Percentiles rank a stretch among this genome's conserved stretches.
Conservation (phyloP, 169 alveolate genomes). For the Plasmodium falciparum region DNA sequence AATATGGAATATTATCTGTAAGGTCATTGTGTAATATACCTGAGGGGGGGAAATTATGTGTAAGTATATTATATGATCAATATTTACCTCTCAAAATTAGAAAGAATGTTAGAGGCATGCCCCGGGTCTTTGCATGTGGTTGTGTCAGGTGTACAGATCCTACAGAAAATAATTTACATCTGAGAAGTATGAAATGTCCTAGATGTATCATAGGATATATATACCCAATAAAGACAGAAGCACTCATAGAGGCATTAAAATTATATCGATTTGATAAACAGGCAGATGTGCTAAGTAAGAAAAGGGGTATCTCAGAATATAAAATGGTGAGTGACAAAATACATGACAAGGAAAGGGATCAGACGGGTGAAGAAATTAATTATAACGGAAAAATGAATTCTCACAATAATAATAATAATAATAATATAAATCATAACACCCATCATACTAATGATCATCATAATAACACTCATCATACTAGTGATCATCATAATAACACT, state of each 20-base stretch:
- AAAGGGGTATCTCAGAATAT: not conserved
- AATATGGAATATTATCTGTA: slow-evolving; percentile 85
- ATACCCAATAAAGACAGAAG: slow-evolving; percentile 65
- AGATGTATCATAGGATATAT: slow-evolving; percentile 84
- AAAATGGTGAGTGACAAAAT: not conserved
- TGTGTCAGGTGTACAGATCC: slow-evolving; percentile 86
- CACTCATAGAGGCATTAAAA: slow-evolving; percentile 67
- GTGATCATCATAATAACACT: not conserved
- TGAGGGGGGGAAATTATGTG: slow-evolving; percentile 86
- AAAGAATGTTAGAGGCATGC: slow-evolving; percentile 72
- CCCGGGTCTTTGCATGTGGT: slow-evolving; percentile 85
- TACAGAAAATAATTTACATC: slow-evolving; percentile 81
- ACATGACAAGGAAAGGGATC: not conserved
- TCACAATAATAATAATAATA: not conserved
- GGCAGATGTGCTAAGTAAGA: not conserved
- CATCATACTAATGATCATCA: slow-evolving; percentile 19
- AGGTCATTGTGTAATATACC: slow-evolving; percentile 89
- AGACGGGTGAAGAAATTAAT: not conserved
- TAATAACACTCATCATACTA: not conserved
- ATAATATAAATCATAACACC: not conserved
- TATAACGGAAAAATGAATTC: not conserved
- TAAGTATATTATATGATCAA: slow-evolving; percentile 86
- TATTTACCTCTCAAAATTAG: slow-evolving; percentile 87
- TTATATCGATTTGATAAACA: slow-evolving; percentile 61
- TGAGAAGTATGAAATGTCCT: slow-evolving; percentile 86